These are phyloP conservation scores for Gyromitra esculenta DNA, from an alignment of 2,329 filamentous ascomycete genomes.

Conservation along the genomic window DNA sequence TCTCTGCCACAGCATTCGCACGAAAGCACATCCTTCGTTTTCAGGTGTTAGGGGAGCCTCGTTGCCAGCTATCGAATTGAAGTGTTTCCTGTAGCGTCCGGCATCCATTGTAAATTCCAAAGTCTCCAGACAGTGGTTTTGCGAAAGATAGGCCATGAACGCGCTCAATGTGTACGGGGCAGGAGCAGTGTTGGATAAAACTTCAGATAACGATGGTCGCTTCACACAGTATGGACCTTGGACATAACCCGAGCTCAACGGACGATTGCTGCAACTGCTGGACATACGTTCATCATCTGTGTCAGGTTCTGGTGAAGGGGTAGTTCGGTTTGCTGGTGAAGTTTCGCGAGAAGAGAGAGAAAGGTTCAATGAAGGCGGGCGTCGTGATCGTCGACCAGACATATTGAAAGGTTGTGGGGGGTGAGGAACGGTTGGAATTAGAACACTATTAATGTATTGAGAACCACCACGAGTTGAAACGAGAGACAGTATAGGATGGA, in stretches of 20 bases:
- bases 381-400: conserved; percentile 57
- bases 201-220: conserved; percentile 82
- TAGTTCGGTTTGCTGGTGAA: conserved; percentile 52
- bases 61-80: conserved; percentile 68
- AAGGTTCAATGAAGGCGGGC: conserved; percentile 57
- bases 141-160: conserved; percentile 95
- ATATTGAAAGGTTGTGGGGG: conserved; percentile 46
- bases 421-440: conserved; percentile 41
- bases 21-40: conserved; percentile 71
- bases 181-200: conserved; percentile 83
- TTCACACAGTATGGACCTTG: conserved; percentile 67
- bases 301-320: conserved; percentile 54
- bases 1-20: conserved; percentile 85
- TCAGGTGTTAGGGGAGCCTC: conserved; percentile 64
- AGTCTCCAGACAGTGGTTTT: conserved; percentile 96
- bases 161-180: conserved; percentile 90
- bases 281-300: conserved; percentile 57
- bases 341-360: conserved; percentile 57
- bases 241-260: conserved; percentile 52
- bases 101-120: conserved; percentile 97
- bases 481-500: conserved; percentile 42
- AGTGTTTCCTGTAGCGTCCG: conserved; percentile 79
- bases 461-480: conserved; percentile 40
- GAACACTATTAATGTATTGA: conserved; percentile 39
- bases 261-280: conserved; percentile 54